A percentile compares a stretch with the other conserved stretches of the same genome.
Conservation (phyloP, 345 rosid genomes). For the Rhodamnia argentea region DNA sequence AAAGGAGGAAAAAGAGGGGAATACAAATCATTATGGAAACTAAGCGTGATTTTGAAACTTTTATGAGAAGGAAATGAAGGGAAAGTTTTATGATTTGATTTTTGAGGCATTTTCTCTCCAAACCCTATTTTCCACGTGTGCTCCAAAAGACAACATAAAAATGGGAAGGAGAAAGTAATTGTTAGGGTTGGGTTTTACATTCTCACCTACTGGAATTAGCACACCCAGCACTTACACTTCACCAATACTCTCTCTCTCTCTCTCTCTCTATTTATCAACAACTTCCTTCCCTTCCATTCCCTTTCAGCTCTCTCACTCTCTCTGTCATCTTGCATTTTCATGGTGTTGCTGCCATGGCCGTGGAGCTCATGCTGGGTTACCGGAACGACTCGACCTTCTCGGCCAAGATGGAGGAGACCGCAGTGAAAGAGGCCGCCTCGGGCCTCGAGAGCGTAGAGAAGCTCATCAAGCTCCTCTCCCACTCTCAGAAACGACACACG, state of each 20-base stretch:
- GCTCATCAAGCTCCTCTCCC: slow-evolving; percentile 61
- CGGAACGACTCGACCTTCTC: slow-evolving; percentile 22
- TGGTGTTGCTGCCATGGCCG: slow-evolving; percentile 35
- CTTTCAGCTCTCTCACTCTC: background rate
- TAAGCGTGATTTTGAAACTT: background rate
- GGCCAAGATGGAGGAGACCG: slow-evolving; percentile 36
- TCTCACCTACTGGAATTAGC: background rate
- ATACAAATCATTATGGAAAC: background rate
- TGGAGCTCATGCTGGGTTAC: slow-evolving; percentile 36
- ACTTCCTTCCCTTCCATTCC: background rate
- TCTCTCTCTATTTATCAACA: slow-evolving; percentile 24
- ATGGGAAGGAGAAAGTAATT: background rate
- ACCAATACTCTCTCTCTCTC: background rate
- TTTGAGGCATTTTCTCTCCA: background rate
- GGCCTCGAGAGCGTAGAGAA: slow-evolving; percentile 76
- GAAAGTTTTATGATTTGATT: background rate
- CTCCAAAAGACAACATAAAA: background rate
- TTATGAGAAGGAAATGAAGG: background rate
- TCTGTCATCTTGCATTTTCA: background rate
- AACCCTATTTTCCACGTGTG: background rate
- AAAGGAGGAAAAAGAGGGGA: background rate
- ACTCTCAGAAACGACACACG: slow-evolving; percentile 10
- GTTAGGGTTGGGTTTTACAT: background rate
- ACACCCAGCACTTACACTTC: background rate
- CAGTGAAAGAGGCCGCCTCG: slow-evolving; percentile 77